Percentiles rank a stretch among this genome's conserved stretches.
Evolutionary conservation across 345 rosid species (phyloP).

Genomic region (Camelina neglecta): DNA sequence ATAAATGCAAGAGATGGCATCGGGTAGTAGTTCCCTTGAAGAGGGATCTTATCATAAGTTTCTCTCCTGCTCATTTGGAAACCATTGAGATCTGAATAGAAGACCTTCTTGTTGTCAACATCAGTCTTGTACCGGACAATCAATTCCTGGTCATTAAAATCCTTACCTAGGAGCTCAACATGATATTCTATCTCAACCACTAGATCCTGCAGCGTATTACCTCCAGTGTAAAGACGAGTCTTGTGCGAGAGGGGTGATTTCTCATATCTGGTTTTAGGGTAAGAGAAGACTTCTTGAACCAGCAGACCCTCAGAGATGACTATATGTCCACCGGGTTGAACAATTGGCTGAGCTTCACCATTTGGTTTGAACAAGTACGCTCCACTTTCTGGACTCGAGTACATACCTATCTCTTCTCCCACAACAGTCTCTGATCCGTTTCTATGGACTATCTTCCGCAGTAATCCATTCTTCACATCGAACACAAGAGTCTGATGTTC

Average conservation of each 20-base stretch:
- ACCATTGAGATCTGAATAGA: slow-evolving; percentile 94
- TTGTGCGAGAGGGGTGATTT: slow-evolving; percentile 75
- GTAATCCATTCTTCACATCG: slow-evolving; percentile 65
- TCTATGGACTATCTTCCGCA: slow-evolving; percentile 60
- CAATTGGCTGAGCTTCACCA: slow-evolving; percentile 76
- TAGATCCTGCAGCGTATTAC: slow-evolving; percentile 59
- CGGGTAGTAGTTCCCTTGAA: slow-evolving; percentile 98
- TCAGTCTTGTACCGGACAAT: slow-evolving; percentile 86
- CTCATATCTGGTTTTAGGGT: slow-evolving; percentile 77
- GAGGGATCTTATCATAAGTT: slow-evolving; percentile 90
- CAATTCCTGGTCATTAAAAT: slow-evolving; percentile 80
- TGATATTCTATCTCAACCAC: slow-evolving; percentile 89
- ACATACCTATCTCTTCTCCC: slow-evolving; percentile 80
- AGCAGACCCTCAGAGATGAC: slow-evolving; percentile 74
- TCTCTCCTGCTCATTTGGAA: slow-evolving; percentile 99
- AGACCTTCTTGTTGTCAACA: slow-evolving; percentile 62
- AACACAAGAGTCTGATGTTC: slow-evolving; percentile 75
- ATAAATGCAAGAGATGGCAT: slow-evolving; percentile 95
- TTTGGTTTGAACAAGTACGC: slow-evolving; percentile 89
- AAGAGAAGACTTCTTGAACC: slow-evolving; percentile 84
- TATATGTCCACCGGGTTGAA: slow-evolving; percentile 63
- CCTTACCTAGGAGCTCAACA: slow-evolving; percentile 76
- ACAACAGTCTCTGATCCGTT: slow-evolving; percentile 57
- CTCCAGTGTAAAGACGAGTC: slow-evolving; percentile 77
- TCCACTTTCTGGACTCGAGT: slow-evolving; percentile 78